Evolutionary conservation across 2,329 filamentous ascomycete genomes (phyloP).

Genomic region (Colletotrichum chrysophilum): DNA sequence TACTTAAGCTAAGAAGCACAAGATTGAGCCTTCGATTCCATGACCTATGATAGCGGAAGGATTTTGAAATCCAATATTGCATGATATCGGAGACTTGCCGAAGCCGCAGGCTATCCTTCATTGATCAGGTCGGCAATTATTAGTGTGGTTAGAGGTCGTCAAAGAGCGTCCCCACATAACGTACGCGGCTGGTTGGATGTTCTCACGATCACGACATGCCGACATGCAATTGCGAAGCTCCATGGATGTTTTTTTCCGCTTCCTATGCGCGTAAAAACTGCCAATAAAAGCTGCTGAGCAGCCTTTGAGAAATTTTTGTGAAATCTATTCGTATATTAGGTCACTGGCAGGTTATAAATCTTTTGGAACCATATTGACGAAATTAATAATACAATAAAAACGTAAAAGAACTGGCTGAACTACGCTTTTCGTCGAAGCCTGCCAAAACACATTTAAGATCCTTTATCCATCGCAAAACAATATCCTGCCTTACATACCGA

Average conservation of each 20-base stretch:
- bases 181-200: not conserved
- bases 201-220: conserved; percentile 5
- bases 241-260: not conserved
- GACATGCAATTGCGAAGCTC: not conserved
- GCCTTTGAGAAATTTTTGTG: not conserved
- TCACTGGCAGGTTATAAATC: accelerated
- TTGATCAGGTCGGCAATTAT: not conserved
- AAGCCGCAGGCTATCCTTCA: not conserved
- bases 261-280: not conserved
- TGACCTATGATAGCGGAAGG: not conserved
- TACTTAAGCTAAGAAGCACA: not conserved
- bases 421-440: not conserved
- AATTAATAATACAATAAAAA: too few species aligned
- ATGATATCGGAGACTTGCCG: not conserved
- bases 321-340: not conserved
- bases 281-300: not conserved
- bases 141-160: not conserved
- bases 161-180: not conserved
- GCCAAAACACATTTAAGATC: not conserved
- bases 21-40: not conserved
- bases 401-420: not conserved
- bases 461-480: not conserved
- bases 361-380: accelerated
- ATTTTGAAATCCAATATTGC: not conserved
- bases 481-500: not conserved